phyloP scores from a whole-genome alignment of 805 yeast genomes.

The Clavispora carvajalis region DNA sequence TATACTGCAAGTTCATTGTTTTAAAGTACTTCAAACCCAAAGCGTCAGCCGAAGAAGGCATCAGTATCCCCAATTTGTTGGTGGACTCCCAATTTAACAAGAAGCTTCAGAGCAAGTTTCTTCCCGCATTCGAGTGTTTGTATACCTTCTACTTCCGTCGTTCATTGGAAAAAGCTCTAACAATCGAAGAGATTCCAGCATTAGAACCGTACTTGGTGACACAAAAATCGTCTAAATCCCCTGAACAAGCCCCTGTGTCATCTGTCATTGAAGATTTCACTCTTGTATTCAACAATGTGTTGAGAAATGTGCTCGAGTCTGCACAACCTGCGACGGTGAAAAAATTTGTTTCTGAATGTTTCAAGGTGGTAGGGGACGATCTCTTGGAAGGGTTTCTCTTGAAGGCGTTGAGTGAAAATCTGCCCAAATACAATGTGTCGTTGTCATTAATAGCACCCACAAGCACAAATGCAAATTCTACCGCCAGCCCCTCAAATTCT shows the following conservation, averaged over 20 bases:
- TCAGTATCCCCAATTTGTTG: conserved; percentile 49
- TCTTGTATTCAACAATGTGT: conserved; percentile 61
- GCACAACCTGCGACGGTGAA: conserved; percentile 59
- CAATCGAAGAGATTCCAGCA: conserved; percentile 70
- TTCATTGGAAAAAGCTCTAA: conserved; percentile 76
- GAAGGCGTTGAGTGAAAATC: conserved; percentile 32
- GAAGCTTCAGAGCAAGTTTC: conserved; percentile 48
- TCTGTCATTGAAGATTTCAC: conserved; percentile 85
- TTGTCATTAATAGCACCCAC: conserved; percentile 17
- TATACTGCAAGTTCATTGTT: conserved; percentile 68
- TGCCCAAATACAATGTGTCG: conserved; percentile 35
- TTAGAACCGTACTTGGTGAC: conserved; percentile 35
- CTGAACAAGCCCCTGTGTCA: conserved; percentile 64
- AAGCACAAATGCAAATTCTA: conserved; percentile 1
- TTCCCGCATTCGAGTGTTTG: conserved; percentile 61
- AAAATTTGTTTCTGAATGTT: conserved; percentile 49
- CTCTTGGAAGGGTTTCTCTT: conserved; percentile 48
- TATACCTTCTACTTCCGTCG: conserved; percentile 64
- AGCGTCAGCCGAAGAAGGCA: conserved; percentile 13
- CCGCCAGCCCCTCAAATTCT: conserved; percentile 20
- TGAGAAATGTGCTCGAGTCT: conserved; percentile 63
- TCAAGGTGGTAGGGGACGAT: conserved; percentile 58
- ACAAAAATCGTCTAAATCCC: conserved; percentile 20
- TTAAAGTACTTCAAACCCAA: conserved; percentile 48
- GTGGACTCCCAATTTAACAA: conserved; percentile 48